These are phyloP conservation scores for Cordyceps tenuipes DNA, from an alignment of 2,329 filamentous ascomycete genomes.

Conservation along the genomic window DNA sequence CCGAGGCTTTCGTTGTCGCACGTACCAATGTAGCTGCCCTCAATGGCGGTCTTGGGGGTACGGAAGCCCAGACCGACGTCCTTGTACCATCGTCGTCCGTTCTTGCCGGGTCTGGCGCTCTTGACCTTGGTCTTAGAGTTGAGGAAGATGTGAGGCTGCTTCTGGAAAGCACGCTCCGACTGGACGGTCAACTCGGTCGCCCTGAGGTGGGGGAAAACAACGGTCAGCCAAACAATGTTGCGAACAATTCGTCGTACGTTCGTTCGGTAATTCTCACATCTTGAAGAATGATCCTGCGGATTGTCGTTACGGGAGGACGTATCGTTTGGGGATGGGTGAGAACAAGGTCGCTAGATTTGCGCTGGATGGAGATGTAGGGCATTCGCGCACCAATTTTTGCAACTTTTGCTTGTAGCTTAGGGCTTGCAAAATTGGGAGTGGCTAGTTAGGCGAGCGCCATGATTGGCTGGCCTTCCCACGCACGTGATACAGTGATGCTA, in stretches of 20 bases:
- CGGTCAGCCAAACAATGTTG: slow-evolving; percentile 10
- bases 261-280: slow-evolving; percentile 28
- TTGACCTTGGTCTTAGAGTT: slow-evolving; percentile 90
- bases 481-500: slow-evolving; percentile 24
- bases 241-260: slow-evolving; percentile 1
- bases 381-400: slow-evolving; percentile 27
- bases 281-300: slow-evolving; percentile 36
- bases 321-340: slow-evolving; percentile 29
- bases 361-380: slow-evolving; percentile 30
- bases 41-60: slow-evolving; percentile 97
- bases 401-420: slow-evolving; percentile 27
- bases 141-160: slow-evolving; percentile 99
- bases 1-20: slow-evolving; percentile 24
- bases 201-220: slow-evolving; percentile 43
- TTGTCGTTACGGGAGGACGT: slow-evolving; percentile 32
- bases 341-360: slow-evolving; percentile 28
- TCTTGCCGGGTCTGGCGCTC: slow-evolving; percentile 81
- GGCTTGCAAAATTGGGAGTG: slow-evolving; percentile 34
- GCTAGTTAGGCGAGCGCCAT: slow-evolving; percentile 21
- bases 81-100: slow-evolving; percentile 94
- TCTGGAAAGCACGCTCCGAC: slow-evolving; percentile 99
- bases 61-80: slow-evolving; percentile 98
- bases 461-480: slow-evolving; percentile 12
- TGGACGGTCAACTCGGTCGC: slow-evolving; percentile 98
- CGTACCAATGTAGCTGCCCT: slow-evolving; percentile 98